Evolutionary conservation across 2,329 filamentous ascomycete species (phyloP), one percentile per base, ranked within the genome.

Genomic region (Curvularia lunata): DNA sequence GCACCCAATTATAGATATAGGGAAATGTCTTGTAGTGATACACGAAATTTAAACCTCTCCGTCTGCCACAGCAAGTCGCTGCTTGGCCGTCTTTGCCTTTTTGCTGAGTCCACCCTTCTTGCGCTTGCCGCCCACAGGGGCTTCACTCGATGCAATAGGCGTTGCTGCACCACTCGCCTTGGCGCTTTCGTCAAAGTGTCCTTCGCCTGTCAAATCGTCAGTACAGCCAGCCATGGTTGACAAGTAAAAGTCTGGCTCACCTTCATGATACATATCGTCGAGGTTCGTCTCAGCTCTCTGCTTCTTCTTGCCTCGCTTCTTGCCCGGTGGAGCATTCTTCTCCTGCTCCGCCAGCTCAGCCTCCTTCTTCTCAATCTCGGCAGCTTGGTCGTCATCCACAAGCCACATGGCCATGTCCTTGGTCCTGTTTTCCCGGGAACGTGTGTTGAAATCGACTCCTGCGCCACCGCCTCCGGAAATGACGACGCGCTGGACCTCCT

Each of bases 341-440:
- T 91, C 90, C 42, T 84, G 84, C 59, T 86, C 86, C 13, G 91
- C 83, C 6, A 96, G 81, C 77, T 97, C 92, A 65, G 91, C 92
- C 79, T 97, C 95, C 68, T 93, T 92, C 64, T 90, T 88, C 79
- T 97, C 94, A 72, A 99, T 94, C 77, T 95, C 85, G 71, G 95
- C 94, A 1, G 92, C 95, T 75, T 98, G 92, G 56, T 98, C 94
- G 66, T 98, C 95, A 74, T 99, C 95, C 18, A 94, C 94, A 63
- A 99, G 88, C 95, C 95, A 98, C 89, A 98, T 90, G 45, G 95
- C 95, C 78, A 98, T 98, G 73, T 99, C 95, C 79, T 96, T 96
- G 75, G 96, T 97, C 62, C 93, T 88, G 79, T 96, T 97, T 81
- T 97, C 94, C 5, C 90, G 85, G 60, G 88, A 88, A 52, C 95